Evolutionary conservation across 2,329 filamentous ascomycete genomes (phyloP), one percentile per base, ranked within the genome.

Genomic region (Aspergillus sp.): DNA sequence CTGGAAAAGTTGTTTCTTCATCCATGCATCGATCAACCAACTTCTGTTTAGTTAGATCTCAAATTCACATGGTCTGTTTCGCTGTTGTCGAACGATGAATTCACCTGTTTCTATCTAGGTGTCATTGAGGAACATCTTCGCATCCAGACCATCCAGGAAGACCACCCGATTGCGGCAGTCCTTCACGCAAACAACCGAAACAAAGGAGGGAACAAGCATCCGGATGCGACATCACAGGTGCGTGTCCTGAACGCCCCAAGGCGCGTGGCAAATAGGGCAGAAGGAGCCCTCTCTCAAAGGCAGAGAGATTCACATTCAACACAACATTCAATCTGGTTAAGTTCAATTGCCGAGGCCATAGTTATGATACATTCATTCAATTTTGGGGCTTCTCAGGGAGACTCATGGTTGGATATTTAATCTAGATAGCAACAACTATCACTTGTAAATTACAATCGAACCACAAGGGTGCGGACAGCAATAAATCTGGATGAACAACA

Each of bases 171-270:
- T 59, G 61, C 61, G 60, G 61, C 58, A 54, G 57, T 59, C 53
- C 53, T 36, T 17, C 43, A 55, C 53, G 53, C 53, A 55, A 55
- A 55, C 53, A 55, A 47, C 39, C 23, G 39, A 43, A 43, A 55
- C 53, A 32, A 52, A 43, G 45, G 49, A 19, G 43, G 47, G 53
- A 50, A 58, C 58, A 55, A 51, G 61, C 58, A 51, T 53, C 57
- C 59, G 55, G 52, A 65, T 62, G 63, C 61, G 57, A 65, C 57
- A 59, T 61, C 61, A 45, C 47, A 50, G 48, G 62, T 63, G 63
- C 63, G 61, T 65, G 63, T 23, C 48, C 57, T 36, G 51, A 57
- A 58, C 41, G 32, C 12, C 52, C 19, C 28, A 36, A 5, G 15
- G 60, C 43, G 15, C 21, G 61, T 63, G 61, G 56, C 13, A 28